Evolutionary conservation across 2,329 filamentous ascomycete genomes (phyloP).

Genomic region (Exophiala spinifera): DNA sequence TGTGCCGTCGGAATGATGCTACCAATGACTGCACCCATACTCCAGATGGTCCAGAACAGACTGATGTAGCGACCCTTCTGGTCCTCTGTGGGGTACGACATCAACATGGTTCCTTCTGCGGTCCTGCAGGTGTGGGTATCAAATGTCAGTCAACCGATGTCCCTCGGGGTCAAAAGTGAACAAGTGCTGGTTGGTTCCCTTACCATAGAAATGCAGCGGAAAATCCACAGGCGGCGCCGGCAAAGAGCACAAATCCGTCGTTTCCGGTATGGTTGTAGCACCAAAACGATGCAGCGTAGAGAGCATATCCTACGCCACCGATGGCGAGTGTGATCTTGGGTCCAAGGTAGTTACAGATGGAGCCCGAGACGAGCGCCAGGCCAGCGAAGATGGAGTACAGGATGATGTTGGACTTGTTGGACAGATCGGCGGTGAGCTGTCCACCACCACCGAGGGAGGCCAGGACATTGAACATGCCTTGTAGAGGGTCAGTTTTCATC

Average conservation of each 20-base stretch:
- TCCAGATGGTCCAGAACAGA: slow-evolving; percentile 85
- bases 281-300: slow-evolving; percentile 37
- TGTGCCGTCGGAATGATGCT: slow-evolving; percentile 39
- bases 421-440: slow-evolving; percentile 54
- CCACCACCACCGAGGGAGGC: slow-evolving; percentile 63
- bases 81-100: slow-evolving; percentile 73
- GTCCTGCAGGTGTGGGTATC: slow-evolving; percentile 38
- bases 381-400: slow-evolving; percentile 65
- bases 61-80: slow-evolving; percentile 78
- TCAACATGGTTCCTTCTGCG: slow-evolving; percentile 81
- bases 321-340: slow-evolving; percentile 30
- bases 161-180: too few species aligned
- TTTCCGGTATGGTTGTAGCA: slow-evolving; percentile 39
- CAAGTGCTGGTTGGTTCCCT: neutral
- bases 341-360: slow-evolving; percentile 31
- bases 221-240: slow-evolving; percentile 71
- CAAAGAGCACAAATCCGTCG: slow-evolving; percentile 51
- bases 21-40: slow-evolving; percentile 75
- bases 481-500: neutral
- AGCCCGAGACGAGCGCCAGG: slow-evolving; percentile 52
- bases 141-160: too few species aligned
- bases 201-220: slow-evolving; percentile 75
- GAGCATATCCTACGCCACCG: slow-evolving; percentile 33
- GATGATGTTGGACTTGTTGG: slow-evolving; percentile 66
- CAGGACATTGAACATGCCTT: slow-evolving; percentile 68